Percentiles rank a stretch among this genome's conserved stretches.
Evolutionary conservation across 1,139 yeast species (phyloP).

Genomic region (Candida sojae): DNA sequence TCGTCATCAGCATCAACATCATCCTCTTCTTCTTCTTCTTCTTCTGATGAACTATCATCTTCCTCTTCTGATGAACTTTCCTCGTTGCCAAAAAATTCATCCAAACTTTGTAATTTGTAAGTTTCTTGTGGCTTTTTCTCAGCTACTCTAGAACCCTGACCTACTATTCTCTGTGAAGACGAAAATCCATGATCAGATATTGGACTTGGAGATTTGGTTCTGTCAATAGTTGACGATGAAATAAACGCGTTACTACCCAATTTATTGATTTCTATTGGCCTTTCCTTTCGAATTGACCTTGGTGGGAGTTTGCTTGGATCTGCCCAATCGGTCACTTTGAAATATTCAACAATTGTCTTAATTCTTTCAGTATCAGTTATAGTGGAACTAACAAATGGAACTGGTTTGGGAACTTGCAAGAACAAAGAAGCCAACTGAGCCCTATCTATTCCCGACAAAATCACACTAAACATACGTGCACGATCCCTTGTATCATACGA

Average conservation of each 20-base stretch:
- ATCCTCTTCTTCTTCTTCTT: slow-evolving; percentile 25
- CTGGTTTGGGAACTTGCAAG: slow-evolving; percentile 81
- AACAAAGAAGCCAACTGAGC: slow-evolving; percentile 69
- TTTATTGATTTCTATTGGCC: slow-evolving; percentile 26
- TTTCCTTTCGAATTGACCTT: slow-evolving; percentile 38
- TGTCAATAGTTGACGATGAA: slow-evolving; percentile 17
- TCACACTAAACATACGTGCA: slow-evolving; percentile 69
- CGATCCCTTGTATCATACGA: slow-evolving; percentile 83
- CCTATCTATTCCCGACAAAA: slow-evolving; percentile 37
- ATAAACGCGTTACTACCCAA: slow-evolving; percentile 19
- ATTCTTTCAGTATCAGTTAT: slow-evolving; percentile 14
- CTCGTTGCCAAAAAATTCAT: slow-evolving; percentile 75
- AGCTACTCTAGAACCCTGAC: neutral
- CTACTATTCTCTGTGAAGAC: slow-evolving; percentile 19
- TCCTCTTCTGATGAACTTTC: slow-evolving; percentile 28
- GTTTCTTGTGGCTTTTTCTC: slow-evolving; percentile 26
- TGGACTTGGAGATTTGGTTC: slow-evolving; percentile 24
- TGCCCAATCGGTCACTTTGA: slow-evolving; percentile 36
- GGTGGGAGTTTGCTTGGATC: slow-evolving; percentile 35
- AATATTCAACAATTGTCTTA: slow-evolving; percentile 23
- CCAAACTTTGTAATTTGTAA: slow-evolving; percentile 71
- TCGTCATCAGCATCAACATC: no score
- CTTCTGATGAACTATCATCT: slow-evolving; percentile 19
- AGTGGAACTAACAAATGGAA: slow-evolving; percentile 34
- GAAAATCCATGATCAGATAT: slow-evolving; percentile 26